Base-by-base conservation (phyloP, 768 basidiomycete species). In the Leccinum imitatum region DNA sequence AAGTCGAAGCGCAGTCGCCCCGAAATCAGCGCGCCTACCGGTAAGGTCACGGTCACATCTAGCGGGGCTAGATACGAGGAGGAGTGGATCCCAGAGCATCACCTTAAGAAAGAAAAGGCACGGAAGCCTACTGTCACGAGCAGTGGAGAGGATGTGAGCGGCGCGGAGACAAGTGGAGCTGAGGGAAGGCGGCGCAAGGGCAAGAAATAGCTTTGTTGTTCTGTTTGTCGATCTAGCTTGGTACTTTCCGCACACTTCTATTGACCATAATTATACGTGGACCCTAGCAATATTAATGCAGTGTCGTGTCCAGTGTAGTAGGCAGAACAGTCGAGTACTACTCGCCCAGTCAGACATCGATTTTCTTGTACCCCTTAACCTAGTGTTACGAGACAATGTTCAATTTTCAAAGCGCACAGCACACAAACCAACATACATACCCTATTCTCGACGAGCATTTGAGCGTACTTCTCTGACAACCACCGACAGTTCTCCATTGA, bases 31-130 rank as follows among this genome's bases (percentile, higher is more conserved):
- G 73, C 84, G 4, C 83, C 88, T 9, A 80, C 82, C 39, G 81
- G 81, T 30, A 71, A 83, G 8, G 81, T 82, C 37, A 87, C 87
- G 7, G 86, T 87, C 33, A 84, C 84, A 23, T 84, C 69, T 17
- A 67, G 86, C 37, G 80, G 85, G 2, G 82, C 86, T 41, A 87
- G 85, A 48, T 93, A 93, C 65, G 85, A 90, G 67, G 90, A 93
- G 69, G 92, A 94, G 68, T 94, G 92, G 92, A 94, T 94, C 65
- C 92, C 92, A n/a, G 89, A 89, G 64, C 90, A 92, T 68, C 92
- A 93, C 67, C 77, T 92, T 61, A 89, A 84, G 78, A 89, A 90
- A 73, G 59, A 75, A 33, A 90, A 84, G 71, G 71, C 74, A 17
- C 67, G 73, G 39, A 84, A 82, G 65, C 80, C 81, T 63, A 74